Conservation (phyloP, 176 grass and related monocot species). For the Alloteropsis semialata region DNA sequence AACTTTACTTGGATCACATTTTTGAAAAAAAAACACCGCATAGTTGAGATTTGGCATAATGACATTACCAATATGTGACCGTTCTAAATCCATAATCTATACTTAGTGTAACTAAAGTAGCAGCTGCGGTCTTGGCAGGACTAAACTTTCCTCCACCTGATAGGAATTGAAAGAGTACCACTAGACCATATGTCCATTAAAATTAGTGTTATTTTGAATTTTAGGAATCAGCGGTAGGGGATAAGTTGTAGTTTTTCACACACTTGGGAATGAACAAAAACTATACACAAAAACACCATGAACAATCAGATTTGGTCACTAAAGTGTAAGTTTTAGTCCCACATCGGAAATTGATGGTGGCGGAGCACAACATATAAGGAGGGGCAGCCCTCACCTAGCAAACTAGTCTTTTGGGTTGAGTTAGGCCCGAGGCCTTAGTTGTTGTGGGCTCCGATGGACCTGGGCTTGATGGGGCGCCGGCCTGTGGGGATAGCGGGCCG, state of each 20-base stretch:
- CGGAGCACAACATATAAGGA: no score
- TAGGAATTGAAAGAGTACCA: not conserved
- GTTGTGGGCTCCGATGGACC: no score
- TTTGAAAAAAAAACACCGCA: not conserved
- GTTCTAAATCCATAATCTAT: not conserved
- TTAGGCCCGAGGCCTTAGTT: no score
- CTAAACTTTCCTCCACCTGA: not conserved
- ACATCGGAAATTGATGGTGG: no score
- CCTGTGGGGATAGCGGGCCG: no score
- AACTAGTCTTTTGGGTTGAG: no score
- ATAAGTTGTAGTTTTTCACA: not conserved
- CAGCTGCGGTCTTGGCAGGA: not conserved
- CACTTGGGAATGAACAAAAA: not conserved
- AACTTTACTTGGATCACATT: not conserved
- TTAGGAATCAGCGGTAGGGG: not conserved
- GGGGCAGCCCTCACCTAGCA: no score
- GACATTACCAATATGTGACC: not conserved
- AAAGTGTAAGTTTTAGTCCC: no score
- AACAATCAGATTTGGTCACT: not conserved
- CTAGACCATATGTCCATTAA: not conserved
- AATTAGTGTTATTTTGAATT: not conserved
- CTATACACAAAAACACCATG: not conserved
- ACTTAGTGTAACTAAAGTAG: not conserved
- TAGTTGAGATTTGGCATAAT: not conserved
- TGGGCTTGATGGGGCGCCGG: no score